Evolutionary conservation across 192 early-diverging fungal species (phyloP).

Genomic region (Chytriomyces sp.): DNA sequence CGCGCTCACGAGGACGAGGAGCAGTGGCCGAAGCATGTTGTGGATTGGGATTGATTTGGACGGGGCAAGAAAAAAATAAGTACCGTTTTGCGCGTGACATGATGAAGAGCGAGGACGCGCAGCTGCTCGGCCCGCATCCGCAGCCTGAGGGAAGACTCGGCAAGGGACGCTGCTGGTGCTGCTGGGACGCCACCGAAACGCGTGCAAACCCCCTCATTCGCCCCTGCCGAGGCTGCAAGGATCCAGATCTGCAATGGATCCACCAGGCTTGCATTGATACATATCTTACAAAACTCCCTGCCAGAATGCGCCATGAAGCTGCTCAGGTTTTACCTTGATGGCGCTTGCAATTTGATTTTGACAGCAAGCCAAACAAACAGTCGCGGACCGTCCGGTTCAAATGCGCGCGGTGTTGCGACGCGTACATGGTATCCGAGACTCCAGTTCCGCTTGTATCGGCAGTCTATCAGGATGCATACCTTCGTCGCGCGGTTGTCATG

Average conservation of each 20-base stretch:
- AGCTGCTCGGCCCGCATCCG: background rate
- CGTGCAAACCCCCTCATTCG: conserved; percentile 24
- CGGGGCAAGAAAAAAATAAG: no score
- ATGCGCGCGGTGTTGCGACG: background rate
- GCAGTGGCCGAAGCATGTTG: conserved; percentile 31
- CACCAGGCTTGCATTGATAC: conserved; percentile 39
- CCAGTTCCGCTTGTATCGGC: background rate
- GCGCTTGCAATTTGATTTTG: background rate
- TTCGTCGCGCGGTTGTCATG: background rate
- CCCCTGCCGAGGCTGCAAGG: conserved; percentile 37
- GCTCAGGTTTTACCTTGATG: background rate
- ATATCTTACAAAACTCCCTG: conserved; percentile 27
- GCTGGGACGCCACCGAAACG: conserved; percentile 26
- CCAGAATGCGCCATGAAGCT: background rate
- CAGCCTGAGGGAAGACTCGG: background rate
- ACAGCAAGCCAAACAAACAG: background rate
- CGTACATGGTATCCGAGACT: background rate
- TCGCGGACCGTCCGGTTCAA: background rate
- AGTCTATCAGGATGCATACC: background rate
- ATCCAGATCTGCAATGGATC: conserved; percentile 39
- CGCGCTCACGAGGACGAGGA: conserved; percentile 31
- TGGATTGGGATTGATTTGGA: no score
- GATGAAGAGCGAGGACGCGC: background rate
- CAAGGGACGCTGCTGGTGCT: conserved; percentile 27
- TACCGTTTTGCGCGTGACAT: no score